Evolutionary conservation across 2,329 filamentous ascomycete genomes (phyloP).

Genomic region (Fusarium irregulare): DNA sequence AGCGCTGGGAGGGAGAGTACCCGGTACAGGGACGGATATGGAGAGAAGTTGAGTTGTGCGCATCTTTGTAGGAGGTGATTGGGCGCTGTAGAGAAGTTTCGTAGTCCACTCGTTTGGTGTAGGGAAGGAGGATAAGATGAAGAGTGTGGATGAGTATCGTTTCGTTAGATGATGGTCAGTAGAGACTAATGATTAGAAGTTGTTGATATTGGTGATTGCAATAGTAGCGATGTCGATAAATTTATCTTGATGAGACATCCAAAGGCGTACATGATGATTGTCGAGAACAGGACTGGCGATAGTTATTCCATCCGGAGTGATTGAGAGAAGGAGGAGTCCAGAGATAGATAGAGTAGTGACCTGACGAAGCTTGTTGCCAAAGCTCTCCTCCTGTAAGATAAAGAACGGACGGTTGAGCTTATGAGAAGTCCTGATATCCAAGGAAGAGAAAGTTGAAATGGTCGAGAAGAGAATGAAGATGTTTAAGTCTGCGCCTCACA

Average conservation of each 20-base stretch:
- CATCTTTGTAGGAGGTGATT: slow-evolving; percentile 43
- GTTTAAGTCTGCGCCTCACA: slow-evolving; percentile 25
- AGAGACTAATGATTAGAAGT: slow-evolving; percentile 5
- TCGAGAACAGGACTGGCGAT: slow-evolving; percentile 13
- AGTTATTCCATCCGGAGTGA: slow-evolving; percentile 8
- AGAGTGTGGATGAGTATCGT: slow-evolving; percentile 6
- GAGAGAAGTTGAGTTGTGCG: slow-evolving; percentile 49
- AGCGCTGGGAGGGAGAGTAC: slow-evolving; percentile 50
- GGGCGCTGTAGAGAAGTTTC: not conserved
- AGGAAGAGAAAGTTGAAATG: slow-evolving; percentile 15
- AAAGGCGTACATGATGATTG: slow-evolving; percentile 40
- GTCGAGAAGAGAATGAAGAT: slow-evolving; percentile 2
- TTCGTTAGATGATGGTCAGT: slow-evolving; percentile 3
- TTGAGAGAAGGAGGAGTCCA: not conserved
- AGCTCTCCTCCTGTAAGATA: not conserved
- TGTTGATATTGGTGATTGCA: slow-evolving; percentile 13
- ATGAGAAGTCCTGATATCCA: not conserved
- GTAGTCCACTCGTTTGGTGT: not conserved
- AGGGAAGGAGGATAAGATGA: not conserved
- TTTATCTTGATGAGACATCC: slow-evolving; percentile 33
- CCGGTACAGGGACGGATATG: slow-evolving; percentile 57
- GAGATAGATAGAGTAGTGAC: not conserved
- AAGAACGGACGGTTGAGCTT: not conserved
- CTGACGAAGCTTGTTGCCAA: not conserved
- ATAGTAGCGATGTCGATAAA: slow-evolving; percentile 12